These are phyloP conservation scores for Bidens hawaiensis DNA, from an alignment of 140 eudicot genomes.

Conservation along the genomic window DNA sequence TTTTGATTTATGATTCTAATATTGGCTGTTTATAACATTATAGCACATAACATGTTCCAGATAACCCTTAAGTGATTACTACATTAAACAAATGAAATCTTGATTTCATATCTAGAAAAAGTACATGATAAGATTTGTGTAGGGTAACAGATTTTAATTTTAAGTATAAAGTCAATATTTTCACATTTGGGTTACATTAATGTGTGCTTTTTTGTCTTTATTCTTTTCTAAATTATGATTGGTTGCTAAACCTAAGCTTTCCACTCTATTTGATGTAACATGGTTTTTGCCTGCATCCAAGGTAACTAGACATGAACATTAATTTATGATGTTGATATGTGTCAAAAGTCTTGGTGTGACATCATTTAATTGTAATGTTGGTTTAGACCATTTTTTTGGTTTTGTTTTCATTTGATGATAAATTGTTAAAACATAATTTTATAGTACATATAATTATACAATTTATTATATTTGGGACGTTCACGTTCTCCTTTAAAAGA, in stretches of 20 bases:
- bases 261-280: neutral
- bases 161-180: neutral
- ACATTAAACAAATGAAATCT: neutral
- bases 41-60: neutral
- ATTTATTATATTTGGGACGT: no score
- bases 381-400: neutral
- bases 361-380: conserved; percentile 8
- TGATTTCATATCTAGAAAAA: conserved; percentile 5
- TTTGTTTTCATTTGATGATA: no score
- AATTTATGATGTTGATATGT: conserved; percentile 25
- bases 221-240: neutral
- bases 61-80: neutral
- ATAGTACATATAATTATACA: no score
- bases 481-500: no score
- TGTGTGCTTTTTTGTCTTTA: neutral
- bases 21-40: no score
- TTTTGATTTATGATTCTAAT: neutral
- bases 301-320: conserved; percentile 11
- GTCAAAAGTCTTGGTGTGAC: conserved; percentile 5
- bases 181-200: neutral
- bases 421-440: no score
- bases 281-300: conserved; percentile 9
- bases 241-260: conserved; percentile 15
- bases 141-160: no score
- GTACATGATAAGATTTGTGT: neutral